Conservation (phyloP, 2,329 filamentous ascomycete species). For the Malbranchea zuffiana region DNA sequence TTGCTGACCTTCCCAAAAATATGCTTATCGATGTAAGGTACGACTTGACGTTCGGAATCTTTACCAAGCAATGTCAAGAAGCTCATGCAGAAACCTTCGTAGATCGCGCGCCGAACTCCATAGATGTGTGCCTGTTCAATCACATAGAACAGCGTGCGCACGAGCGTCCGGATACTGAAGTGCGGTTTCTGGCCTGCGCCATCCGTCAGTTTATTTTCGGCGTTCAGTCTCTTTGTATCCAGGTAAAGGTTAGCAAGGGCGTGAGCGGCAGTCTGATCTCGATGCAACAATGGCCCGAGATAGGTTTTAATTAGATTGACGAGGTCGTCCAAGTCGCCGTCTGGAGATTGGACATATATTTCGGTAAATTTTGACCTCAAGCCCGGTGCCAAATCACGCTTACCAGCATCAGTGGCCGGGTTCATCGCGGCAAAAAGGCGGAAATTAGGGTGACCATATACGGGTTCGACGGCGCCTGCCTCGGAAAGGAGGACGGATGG, state of each 20-base stretch:
- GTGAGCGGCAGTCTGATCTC: slow-evolving; percentile 61
- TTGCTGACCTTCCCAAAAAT: slow-evolving; percentile 62
- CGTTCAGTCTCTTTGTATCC: slow-evolving; percentile 69
- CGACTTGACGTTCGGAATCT: slow-evolving; percentile 66
- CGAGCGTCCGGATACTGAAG: slow-evolving; percentile 90
- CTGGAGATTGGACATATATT: slow-evolving; percentile 83
- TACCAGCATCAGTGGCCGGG: slow-evolving; percentile 92
- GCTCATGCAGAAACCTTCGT: slow-evolving; percentile 96
- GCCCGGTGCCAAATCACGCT: slow-evolving; percentile 81
- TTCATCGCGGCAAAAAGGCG: slow-evolving; percentile 99
- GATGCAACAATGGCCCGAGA: slow-evolving; percentile 58
- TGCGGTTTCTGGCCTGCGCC: slow-evolving; percentile 93
- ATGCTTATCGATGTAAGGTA: slow-evolving; percentile 69
- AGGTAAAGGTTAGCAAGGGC: slow-evolving; percentile 83
- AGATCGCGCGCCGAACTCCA: slow-evolving; percentile 72
- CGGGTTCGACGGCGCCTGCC: slow-evolving; percentile 81
- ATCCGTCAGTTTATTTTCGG: slow-evolving; percentile 78
- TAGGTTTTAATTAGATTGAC: slow-evolving; percentile 82
- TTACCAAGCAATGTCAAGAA: slow-evolving; percentile 82
- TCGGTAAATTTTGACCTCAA: slow-evolving; percentile 90
- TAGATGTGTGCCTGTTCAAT: slow-evolving; percentile 74
- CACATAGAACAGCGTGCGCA: slow-evolving; percentile 79
- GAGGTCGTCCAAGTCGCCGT: slow-evolving; percentile 75
- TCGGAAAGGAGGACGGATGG: slow-evolving; percentile 86
- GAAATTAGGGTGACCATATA: slow-evolving; percentile 83